Evolutionary conservation across 2,329 filamentous ascomycete species (phyloP), one percentile per base, ranked within the genome.

Genomic region (Aspergillus fischeri): DNA sequence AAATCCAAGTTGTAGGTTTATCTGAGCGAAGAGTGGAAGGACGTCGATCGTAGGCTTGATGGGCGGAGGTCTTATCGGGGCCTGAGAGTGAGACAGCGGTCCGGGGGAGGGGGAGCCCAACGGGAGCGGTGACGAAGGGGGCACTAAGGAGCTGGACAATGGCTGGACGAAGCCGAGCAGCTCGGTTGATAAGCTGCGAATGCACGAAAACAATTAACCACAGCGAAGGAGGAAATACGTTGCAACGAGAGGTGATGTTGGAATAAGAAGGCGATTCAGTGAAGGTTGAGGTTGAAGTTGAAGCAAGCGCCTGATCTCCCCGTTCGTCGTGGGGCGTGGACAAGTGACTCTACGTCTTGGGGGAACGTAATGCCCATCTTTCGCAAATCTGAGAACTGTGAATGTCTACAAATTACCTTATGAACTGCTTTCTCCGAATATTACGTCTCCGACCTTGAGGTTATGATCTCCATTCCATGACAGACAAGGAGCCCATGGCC

Each of bases 61-160:
- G 52, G 54, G 60, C 53, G 58, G 63, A 47, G 55, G 60, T 63
- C 63, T 65, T 65, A 65, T 65, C 63, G 63, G 63, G 44, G 52
- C 50, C 44, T 49, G 50, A 55, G 24, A 38, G n/a, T 49, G 20
- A 53, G 52, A 28, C 54, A 50, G 14, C 20, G 51, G 49, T 41
- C 52, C 44, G 54, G 51, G 49, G 44, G 50, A 57, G 55, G 56
- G 58, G 45, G 52, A 42, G 57, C 54, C 51, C 57, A 61, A 52
- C 47, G 57, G 48, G 47, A 51, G 57, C 48, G 32, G 52, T 28
- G 48, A 49, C 20, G 53, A 24, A 53, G 28, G 35, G 28, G 28
- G 32, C 32, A 49, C 48, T 27, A 21, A 56, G 51, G 27, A 53
- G 28, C 17, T n/a, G 4, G n/a, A 49, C 35, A 21, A 21, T 27